phyloP scores from a whole-genome alignment of 1,284 basidiomycete genomes.

The Cryptococcus maquisensis region DNA sequence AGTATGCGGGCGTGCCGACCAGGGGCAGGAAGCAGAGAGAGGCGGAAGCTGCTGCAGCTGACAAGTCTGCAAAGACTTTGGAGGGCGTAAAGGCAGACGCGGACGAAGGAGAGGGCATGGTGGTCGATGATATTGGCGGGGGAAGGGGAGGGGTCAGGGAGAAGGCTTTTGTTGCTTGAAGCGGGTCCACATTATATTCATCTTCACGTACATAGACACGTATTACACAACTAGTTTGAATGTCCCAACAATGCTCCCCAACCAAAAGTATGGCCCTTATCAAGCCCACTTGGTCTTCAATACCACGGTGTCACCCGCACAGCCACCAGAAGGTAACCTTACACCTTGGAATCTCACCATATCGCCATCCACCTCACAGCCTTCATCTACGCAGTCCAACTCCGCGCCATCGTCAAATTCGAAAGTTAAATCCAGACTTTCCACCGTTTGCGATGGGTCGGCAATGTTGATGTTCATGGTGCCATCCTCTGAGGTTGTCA shows the following conservation, averaged over 20 bases:
- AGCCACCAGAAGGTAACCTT: neutral
- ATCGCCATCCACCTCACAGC: neutral
- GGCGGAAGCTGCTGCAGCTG: constrained; percentile 14
- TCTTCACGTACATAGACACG: neutral
- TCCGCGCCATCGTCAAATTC: neutral
- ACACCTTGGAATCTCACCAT: neutral
- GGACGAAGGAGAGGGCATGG: neutral
- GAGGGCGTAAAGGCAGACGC: neutral
- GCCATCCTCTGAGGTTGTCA: constrained; percentile 45
- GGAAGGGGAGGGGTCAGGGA: neutral
- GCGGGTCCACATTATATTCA: neutral
- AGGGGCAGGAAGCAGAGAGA: constrained; percentile 39
- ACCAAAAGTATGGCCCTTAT: too few relatives aligned
- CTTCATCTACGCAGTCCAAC: constrained; percentile 3
- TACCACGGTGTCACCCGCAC: neutral
- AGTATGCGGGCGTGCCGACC: constrained; percentile 66
- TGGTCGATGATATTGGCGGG: neutral
- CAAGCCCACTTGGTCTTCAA: neutral
- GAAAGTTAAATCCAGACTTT: constrained; percentile 4
- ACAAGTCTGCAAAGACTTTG: neutral
- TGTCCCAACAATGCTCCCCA: neutral
- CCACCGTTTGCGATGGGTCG: constrained; percentile 55
- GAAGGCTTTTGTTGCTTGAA: neutral
- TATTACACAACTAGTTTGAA: constrained; percentile 35
- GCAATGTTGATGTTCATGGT: constrained; percentile 54